Evolutionary conservation across 78 protist species (phyloP), one percentile per base, ranked within the genome.

Genomic region (Dictyostelium brefeldianum): DNA sequence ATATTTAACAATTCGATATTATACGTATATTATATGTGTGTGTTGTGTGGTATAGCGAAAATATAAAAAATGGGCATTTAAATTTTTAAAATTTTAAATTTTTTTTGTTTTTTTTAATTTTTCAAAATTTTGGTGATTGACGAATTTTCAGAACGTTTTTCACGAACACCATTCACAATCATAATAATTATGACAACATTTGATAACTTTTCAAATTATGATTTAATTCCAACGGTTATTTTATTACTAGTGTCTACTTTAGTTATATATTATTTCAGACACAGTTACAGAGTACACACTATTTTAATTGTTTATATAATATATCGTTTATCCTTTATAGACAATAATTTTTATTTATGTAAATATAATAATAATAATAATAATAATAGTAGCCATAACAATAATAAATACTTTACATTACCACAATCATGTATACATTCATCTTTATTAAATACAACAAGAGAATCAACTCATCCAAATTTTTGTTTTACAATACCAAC

Each of bases 271-370:
- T 62, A 62, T 62, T 62, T 62, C 27, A 29, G 70, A 11, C 22
- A 22, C 10, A 62, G 2, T 62, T n/a, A 11, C 4, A 29, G 70
- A 25, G 70, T 62, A 22, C 70, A 62, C 4, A 62, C 14, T 11
- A 62, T 62, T 62, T 62, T 62, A 25, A n/a, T 22, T 22, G 70
- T 62, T 25, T 62, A 62, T 62, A 25, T 62, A 62, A 17, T 62
- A 25, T 62, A 62, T 11, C 22, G 70, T 11, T 62, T 62, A 62
- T 4, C 36, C 10, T 62, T 62, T 22, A 17, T 62, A 25, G 70
- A 62, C 22, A 62, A 62, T 62, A 62, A 10, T 62, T 62, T 62
- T 62, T 62, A 22, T 62, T 62, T 62, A 62, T 62, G 70, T 62
- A 22, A 29, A n/a, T 62, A 62, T 25, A 25, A 62, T 62, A 62